phyloP scores from a whole-genome alignment of 257 asterid genomes.

The Paulownia fortunei region DNA sequence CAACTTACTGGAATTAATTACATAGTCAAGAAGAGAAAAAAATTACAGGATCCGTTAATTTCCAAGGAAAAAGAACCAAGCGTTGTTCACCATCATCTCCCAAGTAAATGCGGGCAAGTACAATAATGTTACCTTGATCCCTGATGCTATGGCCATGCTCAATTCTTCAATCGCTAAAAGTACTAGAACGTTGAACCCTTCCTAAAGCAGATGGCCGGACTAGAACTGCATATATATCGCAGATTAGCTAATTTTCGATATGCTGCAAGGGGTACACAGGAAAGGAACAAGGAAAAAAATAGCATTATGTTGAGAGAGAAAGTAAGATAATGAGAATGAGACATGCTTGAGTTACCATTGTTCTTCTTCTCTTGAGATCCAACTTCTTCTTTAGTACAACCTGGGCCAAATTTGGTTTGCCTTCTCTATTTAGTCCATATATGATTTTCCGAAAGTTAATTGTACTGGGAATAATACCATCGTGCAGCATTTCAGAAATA shows the following conservation, averaged over 20 bases:
- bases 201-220: not conserved
- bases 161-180: not conserved
- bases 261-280: not conserved
- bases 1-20: not conserved
- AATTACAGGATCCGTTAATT: not conserved
- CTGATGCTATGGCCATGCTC: not conserved
- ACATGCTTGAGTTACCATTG: conserved; percentile 30
- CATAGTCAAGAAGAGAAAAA: not conserved
- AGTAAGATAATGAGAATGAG: not conserved
- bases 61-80: not conserved
- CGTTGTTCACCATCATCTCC: not conserved
- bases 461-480: conserved; percentile 76
- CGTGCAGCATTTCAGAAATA: conserved; percentile 60
- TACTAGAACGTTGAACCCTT: not conserved
- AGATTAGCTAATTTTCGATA: not conserved
- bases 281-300: not conserved
- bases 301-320: not conserved
- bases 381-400: conserved; percentile 56
- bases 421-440: conserved; percentile 83
- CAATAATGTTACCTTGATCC: not conserved
- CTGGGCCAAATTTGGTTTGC: conserved; percentile 66
- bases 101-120: not conserved
- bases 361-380: conserved; percentile 65
- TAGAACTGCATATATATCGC: conserved; percentile 5
- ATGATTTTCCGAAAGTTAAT: conserved; percentile 67